Percentiles rank a stretch among this genome's conserved stretches.
Evolutionary conservation across 2,329 filamentous ascomycete species (phyloP).

Genomic region (Aspergillus ochraceus): DNA sequence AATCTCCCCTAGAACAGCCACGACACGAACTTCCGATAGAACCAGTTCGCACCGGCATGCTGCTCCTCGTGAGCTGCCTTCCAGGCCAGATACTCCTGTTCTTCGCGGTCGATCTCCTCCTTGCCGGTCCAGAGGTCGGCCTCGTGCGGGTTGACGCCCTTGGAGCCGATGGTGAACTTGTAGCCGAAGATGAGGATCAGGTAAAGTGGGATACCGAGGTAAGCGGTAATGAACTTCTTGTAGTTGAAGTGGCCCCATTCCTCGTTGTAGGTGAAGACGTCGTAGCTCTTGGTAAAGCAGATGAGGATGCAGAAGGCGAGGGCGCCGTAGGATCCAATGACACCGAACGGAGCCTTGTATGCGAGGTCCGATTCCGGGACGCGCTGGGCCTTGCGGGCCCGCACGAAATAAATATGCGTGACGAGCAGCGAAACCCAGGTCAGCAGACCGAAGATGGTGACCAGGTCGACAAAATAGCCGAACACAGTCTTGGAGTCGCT

Average conservation of each 20-base stretch:
- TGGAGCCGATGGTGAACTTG: slow-evolving; percentile 58
- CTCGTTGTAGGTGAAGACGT: slow-evolving; percentile 60
- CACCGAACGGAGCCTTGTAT: slow-evolving; percentile 71
- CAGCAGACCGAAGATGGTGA: slow-evolving; percentile 65
- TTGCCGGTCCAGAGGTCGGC: slow-evolving; percentile 73
- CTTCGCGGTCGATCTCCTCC: slow-evolving; percentile 70
- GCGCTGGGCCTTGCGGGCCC: slow-evolving; percentile 61
- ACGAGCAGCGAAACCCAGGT: slow-evolving; percentile 69
- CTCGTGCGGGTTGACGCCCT: slow-evolving; percentile 57
- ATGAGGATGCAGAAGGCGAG: slow-evolving; percentile 72
- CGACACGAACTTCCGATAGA: slow-evolving; percentile 59
- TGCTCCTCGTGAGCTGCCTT: slow-evolving; percentile 46
- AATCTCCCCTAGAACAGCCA: slow-evolving; percentile 59
- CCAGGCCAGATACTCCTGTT: slow-evolving; percentile 66
- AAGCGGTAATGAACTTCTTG: slow-evolving; percentile 75
- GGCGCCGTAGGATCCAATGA: slow-evolving; percentile 66
- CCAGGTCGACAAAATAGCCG: slow-evolving; percentile 66
- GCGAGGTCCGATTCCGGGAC: slow-evolving; percentile 57
- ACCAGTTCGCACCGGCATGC: slow-evolving; percentile 45
- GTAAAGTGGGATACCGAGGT: slow-evolving; percentile 75
- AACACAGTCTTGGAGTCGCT: slow-evolving; percentile 60
- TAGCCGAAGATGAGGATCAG: slow-evolving; percentile 68
- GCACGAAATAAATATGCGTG: slow-evolving; percentile 67
- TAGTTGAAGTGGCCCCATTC: slow-evolving; percentile 63
- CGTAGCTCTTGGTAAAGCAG: slow-evolving; percentile 79